These are phyloP conservation scores for Pythium rishiriense DNA, from an alignment of 352 stramenopile genomes.

Conservation along the genomic window DNA sequence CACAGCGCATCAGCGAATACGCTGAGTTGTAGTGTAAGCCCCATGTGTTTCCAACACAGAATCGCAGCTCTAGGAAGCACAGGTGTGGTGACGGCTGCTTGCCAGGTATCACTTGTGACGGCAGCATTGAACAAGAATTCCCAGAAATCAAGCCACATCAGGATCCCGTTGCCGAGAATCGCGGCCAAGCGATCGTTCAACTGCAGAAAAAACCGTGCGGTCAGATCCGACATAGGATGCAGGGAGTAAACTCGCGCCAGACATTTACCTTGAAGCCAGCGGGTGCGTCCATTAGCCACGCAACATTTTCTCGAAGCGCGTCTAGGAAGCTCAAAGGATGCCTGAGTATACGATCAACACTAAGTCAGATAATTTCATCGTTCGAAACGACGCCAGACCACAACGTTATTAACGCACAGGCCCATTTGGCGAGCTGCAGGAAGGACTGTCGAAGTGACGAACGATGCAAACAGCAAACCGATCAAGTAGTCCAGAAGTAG, in stretches of 20 bases:
- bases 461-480: constrained; percentile 24
- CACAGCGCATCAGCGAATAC: constrained; percentile 70
- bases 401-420: background rate
- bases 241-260: background rate
- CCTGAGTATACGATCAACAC: background rate
- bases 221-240: background rate
- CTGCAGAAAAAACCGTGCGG: constrained; percentile 18
- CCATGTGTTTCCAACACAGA: constrained; percentile 32
- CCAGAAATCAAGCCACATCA: constrained; percentile 80
- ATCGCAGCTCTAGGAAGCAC: background rate
- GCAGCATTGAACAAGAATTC: constrained; percentile 45
- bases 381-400: background rate
- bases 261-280: constrained; percentile 67
- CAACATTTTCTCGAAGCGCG: constrained; percentile 52
- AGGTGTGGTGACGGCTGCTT: constrained; percentile 3
- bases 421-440: constrained; percentile 4
- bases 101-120: constrained; percentile 22
- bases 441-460: constrained; percentile 10
- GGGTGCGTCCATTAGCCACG: constrained; percentile 75
- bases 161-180: constrained; percentile 83
- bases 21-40: constrained; percentile 74
- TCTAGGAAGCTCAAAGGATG: constrained; percentile 32
- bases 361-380: background rate
- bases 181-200: constrained; percentile 89
- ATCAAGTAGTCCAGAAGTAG: constrained; percentile 13